phyloP scores from a whole-genome alignment of 2,329 filamentous ascomycete genomes.

The Corinectria fuckeliana region DNA sequence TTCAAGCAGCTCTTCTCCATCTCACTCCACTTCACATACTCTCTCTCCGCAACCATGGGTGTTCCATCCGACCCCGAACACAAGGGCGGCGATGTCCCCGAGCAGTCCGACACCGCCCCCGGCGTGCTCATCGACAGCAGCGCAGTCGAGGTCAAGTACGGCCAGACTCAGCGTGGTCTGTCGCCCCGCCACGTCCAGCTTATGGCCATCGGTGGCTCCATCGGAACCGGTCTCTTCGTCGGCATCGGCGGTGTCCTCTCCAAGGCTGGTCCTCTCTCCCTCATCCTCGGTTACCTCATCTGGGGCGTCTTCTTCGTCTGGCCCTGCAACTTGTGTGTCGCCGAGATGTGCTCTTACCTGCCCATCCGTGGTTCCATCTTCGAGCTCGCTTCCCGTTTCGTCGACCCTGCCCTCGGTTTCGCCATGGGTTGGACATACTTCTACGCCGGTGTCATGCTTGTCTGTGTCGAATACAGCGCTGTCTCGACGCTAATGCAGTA shows the following conservation, averaged over 20 bases:
- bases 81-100: slow-evolving; percentile 34
- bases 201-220: slow-evolving; percentile 57
- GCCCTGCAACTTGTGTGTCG: slow-evolving; percentile 55
- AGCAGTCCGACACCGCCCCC: slow-evolving; percentile 35
- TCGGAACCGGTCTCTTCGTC: slow-evolving; percentile 54
- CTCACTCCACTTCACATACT: background rate
- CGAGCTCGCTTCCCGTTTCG: slow-evolving; percentile 60
- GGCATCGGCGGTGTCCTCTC: slow-evolving; percentile 52
- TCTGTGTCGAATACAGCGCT: slow-evolving; percentile 53
- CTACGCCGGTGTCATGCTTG: slow-evolving; percentile 53
- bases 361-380: slow-evolving; percentile 62
- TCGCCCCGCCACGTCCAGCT: slow-evolving; percentile 54
- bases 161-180: slow-evolving; percentile 44
- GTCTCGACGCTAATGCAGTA: slow-evolving; percentile 53
- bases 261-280: slow-evolving; percentile 51
- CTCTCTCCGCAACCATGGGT: slow-evolving; percentile 31
- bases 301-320: slow-evolving; percentile 54
- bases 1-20: background rate
- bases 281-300: slow-evolving; percentile 52
- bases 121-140: slow-evolving; percentile 36
- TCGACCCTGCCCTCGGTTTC: slow-evolving; percentile 64
- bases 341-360: slow-evolving; percentile 64
- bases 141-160: slow-evolving; percentile 38
- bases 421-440: slow-evolving; percentile 61
- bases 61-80: slow-evolving; percentile 33